Conservation (phyloP, 2,329 filamentous ascomycete species). For the Blastomyces gilchristii region DNA sequence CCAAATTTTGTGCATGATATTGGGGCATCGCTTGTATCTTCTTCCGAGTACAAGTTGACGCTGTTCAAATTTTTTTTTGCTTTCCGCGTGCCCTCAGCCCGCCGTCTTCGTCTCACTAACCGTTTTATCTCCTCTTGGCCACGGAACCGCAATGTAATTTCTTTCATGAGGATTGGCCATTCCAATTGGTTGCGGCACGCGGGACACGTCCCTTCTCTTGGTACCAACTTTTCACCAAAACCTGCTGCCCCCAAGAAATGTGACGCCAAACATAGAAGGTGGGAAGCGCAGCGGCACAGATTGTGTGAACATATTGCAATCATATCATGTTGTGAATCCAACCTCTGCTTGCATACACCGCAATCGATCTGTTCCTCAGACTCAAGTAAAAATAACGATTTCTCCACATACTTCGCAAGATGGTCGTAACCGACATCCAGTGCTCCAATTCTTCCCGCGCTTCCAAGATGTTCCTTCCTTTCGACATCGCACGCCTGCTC, state of each 20-base stretch:
- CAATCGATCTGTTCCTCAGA: slow-evolving; percentile 33
- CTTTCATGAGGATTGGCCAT: slow-evolving; percentile 75
- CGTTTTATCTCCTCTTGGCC: slow-evolving; percentile 60
- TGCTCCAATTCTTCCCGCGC: slow-evolving; percentile 4
- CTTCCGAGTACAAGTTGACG: not conserved
- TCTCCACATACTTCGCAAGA: slow-evolving; percentile 43
- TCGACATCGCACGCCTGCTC: slow-evolving; percentile 8
- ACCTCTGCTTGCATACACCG: slow-evolving; percentile 38
- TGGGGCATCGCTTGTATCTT: not conserved
- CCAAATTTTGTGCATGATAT: not conserved
- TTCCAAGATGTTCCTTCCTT: slow-evolving; percentile 12
- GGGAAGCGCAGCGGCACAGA: slow-evolving; percentile 41
- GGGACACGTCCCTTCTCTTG: slow-evolving; percentile 60
- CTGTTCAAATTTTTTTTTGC: not conserved
- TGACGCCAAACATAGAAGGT: slow-evolving; percentile 47
- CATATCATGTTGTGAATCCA: slow-evolving; percentile 32
- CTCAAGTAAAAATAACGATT: slow-evolving; percentile 37
- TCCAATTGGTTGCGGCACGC: slow-evolving; percentile 50
- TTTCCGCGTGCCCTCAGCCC: slow-evolving; percentile 18
- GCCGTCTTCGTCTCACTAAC: slow-evolving; percentile 49
- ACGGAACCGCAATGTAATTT: slow-evolving; percentile 62
- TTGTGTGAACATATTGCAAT: slow-evolving; percentile 44
- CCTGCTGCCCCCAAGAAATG: slow-evolving; percentile 39
- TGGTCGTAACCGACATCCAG: slow-evolving; percentile 26
- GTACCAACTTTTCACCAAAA: slow-evolving; percentile 45